Conservation (phyloP, 2,329 filamentous ascomycete genomes). For the Hirsutella thompsonii region DNA sequence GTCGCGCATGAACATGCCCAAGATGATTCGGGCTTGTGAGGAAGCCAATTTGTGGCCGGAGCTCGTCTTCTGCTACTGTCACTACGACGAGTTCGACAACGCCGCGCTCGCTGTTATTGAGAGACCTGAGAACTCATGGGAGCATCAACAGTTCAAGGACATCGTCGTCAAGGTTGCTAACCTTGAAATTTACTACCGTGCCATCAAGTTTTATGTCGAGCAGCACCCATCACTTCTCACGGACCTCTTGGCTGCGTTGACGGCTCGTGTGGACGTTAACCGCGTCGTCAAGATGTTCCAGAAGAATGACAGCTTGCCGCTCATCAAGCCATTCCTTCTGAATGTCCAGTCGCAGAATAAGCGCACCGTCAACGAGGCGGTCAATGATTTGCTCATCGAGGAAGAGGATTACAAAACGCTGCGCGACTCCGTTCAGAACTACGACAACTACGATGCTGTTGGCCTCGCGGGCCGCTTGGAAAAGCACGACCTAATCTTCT, state of each 20-base stretch:
- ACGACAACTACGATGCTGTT: conserved; percentile 96
- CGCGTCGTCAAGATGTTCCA: conserved; percentile 99
- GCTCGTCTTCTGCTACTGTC: conserved; percentile 93
- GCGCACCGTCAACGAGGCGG: conserved; percentile 92
- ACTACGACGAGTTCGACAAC: conserved; percentile 98
- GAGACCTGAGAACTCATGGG: conserved; percentile 93
- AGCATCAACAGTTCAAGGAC: conserved; percentile 99
- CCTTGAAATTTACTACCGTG: conserved; percentile 97
- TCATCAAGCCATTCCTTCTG: conserved; percentile 97
- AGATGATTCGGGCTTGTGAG: conserved; percentile 88
- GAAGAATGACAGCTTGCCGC: conserved; percentile 92
- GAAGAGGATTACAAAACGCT: conserved; percentile 99
- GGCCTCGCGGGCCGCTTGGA: conserved; percentile 85
- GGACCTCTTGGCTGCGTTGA: conserved; percentile 85
- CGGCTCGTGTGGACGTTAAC: conserved; percentile 92
- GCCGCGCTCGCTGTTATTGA: conserved; percentile 96
- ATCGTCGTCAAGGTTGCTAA: conserved; percentile 96
- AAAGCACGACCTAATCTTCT: conserved; percentile 97
- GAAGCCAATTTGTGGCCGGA: conserved; percentile 96
- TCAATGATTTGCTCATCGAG: conserved; percentile 95
- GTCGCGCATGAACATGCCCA: conserved; percentile 94
- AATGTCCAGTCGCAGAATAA: conserved; percentile 97
- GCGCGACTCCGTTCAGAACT: conserved; percentile 93
- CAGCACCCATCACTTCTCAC: conserved; percentile 92
- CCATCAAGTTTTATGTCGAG: conserved; percentile 92